These are phyloP conservation scores for Cladosporium cucumerinum DNA, from an alignment of 2,329 filamentous ascomycete genomes.

Conservation along the genomic window DNA sequence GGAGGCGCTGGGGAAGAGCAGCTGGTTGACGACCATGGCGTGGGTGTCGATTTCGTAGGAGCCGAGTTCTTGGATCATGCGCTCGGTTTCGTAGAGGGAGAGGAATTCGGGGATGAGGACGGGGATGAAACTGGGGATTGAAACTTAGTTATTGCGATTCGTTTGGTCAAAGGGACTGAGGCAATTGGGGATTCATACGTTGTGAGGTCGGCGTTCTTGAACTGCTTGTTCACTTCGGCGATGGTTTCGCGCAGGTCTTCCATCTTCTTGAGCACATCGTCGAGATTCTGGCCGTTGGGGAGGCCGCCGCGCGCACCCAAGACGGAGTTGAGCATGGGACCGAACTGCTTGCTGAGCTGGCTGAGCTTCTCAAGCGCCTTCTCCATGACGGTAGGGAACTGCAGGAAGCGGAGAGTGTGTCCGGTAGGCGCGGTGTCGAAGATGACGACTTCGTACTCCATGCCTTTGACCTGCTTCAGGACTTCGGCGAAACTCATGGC, in stretches of 20 bases:
- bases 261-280: constrained; percentile 91
- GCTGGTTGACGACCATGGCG: constrained; percentile 95
- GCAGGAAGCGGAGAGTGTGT: constrained; percentile 95
- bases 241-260: constrained; percentile 92
- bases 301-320: constrained; percentile 74
- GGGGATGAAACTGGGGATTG: constrained; percentile 66
- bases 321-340: constrained; percentile 90
- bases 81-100: constrained; percentile 95
- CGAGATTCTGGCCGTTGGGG: constrained; percentile 88
- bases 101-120: constrained; percentile 98
- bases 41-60: constrained; percentile 95
- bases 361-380: constrained; percentile 98
- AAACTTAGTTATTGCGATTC: neutral
- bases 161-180: neutral
- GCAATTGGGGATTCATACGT: constrained; percentile 46
- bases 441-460: constrained; percentile 98
- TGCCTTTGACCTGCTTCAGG: constrained; percentile 96
- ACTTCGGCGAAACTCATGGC: constrained; percentile 99
- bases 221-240: constrained; percentile 91
- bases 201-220: constrained; percentile 92
- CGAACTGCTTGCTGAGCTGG: constrained; percentile 89
- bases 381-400: constrained; percentile 96
- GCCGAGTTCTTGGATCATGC: constrained; percentile 97
- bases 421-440: constrained; percentile 98
- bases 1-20: constrained; percentile 83